Percentiles rank a stretch among this genome's conserved stretches.
Conservation (phyloP, 2,329 filamentous ascomycete genomes). For the Aaosphaeria arxii region DNA sequence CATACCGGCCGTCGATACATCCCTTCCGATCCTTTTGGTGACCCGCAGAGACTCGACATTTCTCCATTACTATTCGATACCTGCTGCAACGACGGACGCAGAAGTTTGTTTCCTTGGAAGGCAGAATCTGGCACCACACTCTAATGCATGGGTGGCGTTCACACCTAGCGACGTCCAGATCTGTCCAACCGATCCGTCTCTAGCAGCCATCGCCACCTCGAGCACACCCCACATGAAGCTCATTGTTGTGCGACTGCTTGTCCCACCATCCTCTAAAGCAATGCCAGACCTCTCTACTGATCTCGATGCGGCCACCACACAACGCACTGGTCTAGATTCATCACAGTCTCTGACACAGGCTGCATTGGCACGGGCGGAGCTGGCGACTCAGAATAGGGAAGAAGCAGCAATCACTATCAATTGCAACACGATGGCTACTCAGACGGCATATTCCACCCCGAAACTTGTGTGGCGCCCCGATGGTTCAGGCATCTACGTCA, state of each 20-base stretch:
- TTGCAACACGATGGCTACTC: conserved; percentile 59
- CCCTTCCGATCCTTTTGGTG: conserved; percentile 50
- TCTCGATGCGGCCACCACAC: conserved; percentile 1
- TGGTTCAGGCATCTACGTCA: conserved; percentile 62
- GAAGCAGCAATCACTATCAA: conserved; percentile 60
- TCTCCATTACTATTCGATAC: conserved; percentile 54
- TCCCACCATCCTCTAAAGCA: conserved; percentile 38
- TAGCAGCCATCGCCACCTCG: conserved; percentile 60
- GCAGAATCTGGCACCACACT: conserved; percentile 61
- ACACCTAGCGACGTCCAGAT: conserved; percentile 57
- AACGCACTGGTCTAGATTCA: conserved; percentile 4
- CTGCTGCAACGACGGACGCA: conserved; percentile 6
- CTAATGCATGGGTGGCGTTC: conserved; percentile 63
- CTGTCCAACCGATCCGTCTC: conserved; percentile 52
- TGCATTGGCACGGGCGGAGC: conserved; percentile 50
- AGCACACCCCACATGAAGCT: conserved; percentile 62
- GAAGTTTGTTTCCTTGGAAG: conserved; percentile 45
- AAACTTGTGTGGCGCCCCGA: conserved; percentile 61
- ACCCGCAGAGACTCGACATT: conserved; percentile 58
- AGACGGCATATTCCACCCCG: conserved; percentile 63
- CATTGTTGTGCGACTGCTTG: conserved; percentile 56
- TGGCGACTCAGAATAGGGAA: conserved; percentile 55
- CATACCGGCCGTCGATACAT: conserved; percentile 46
- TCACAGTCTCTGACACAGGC: conserved; percentile 43
- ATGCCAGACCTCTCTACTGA: conserved; percentile 1